These are phyloP conservation scores for Cercophora scortea DNA, from an alignment of 495 filamentous ascomycete genomes.

Conservation along the genomic window DNA sequence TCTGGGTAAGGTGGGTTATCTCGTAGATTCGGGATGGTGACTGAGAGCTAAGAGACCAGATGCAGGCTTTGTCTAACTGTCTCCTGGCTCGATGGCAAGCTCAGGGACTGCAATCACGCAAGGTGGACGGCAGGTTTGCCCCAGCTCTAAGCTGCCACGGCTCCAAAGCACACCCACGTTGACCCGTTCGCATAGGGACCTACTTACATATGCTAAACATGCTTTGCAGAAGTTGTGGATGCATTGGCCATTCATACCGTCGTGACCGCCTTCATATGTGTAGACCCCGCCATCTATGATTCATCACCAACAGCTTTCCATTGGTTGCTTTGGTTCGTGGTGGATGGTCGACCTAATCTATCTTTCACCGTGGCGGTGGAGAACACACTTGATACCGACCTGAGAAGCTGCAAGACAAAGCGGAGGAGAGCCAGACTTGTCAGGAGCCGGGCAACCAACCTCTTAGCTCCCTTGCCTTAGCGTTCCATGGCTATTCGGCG, in stretches of 20 bases:
- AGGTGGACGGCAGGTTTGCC: too few species aligned
- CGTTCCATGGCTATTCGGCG: neutral
- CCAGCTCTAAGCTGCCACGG: conserved; percentile 2
- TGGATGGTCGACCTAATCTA: neutral
- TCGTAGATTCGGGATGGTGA: too few species aligned
- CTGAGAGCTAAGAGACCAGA: too few species aligned
- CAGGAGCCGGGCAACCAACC: neutral
- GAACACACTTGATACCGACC: neutral
- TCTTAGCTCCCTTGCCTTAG: neutral
- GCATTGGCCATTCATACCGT: neutral
- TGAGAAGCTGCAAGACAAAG: neutral
- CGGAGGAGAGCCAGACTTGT: neutral
- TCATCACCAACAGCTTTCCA: neutral
- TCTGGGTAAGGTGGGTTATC: too few species aligned
- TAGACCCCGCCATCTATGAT: neutral
- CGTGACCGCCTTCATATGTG: too few species aligned
- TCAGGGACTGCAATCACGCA: conserved; percentile 12
- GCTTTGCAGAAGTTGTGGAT: neutral
- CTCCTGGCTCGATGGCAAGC: neutral
- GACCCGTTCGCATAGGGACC: too few species aligned
- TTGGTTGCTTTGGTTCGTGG: too few species aligned
- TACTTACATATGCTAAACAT: conserved; percentile 5
- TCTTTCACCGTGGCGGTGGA: neutral
- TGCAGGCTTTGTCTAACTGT: neutral
- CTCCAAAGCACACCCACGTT: conserved; percentile 3